phyloP scores from a whole-genome alignment of 2,329 filamentous ascomycete species.

The Claviceps arundinis region DNA sequence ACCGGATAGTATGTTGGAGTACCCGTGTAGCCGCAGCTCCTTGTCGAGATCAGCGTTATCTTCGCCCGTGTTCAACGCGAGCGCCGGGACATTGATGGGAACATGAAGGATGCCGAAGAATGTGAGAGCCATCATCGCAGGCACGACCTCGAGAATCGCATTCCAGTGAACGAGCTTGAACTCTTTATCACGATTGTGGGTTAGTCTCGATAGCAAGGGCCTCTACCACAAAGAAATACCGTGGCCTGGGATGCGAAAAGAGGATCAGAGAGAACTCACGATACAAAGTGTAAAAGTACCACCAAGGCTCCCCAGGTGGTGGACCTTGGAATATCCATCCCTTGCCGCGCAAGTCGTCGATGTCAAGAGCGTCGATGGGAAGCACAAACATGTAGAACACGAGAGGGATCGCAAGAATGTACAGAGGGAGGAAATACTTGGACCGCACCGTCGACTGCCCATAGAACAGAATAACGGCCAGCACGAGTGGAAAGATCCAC shows the following conservation, averaged over 20 bases:
- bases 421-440: slow-evolving; percentile 75
- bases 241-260: not conserved
- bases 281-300: slow-evolving; percentile 94
- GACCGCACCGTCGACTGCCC: slow-evolving; percentile 65
- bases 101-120: slow-evolving; percentile 97
- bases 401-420: slow-evolving; percentile 66
- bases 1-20: slow-evolving; percentile 86
- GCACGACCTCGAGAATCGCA: slow-evolving; percentile 71
- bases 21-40: slow-evolving; percentile 82
- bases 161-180: slow-evolving; percentile 71
- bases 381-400: slow-evolving; percentile 69
- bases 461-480: slow-evolving; percentile 65
- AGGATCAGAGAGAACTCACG: slow-evolving; percentile 37
- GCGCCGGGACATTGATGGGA: slow-evolving; percentile 90
- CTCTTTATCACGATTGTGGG: slow-evolving; percentile 33
- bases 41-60: slow-evolving; percentile 85
- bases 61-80: slow-evolving; percentile 81
- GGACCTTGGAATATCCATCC: slow-evolving; percentile 93
- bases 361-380: slow-evolving; percentile 52
- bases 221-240: not conserved
- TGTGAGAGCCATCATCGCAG: slow-evolving; percentile 90
- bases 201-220: not conserved
- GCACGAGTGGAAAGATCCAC: slow-evolving; percentile 66
- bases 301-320: slow-evolving; percentile 78
- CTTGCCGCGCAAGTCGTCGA: slow-evolving; percentile 50